phyloP scores from a whole-genome alignment of 768 basidiomycete species.

The Tulasnella sp. region DNA sequence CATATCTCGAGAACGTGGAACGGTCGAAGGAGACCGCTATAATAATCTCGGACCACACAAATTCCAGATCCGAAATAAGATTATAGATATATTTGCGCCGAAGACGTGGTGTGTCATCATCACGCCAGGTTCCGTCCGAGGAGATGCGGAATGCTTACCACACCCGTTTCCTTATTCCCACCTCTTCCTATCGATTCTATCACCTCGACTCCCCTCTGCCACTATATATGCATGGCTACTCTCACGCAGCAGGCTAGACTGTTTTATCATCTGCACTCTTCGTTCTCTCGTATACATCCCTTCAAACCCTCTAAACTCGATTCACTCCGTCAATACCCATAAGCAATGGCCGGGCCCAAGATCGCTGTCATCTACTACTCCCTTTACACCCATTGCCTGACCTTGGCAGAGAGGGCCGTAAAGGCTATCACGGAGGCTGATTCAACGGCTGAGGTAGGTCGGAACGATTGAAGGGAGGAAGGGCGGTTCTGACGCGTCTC shows the following conservation, averaged over 20 bases:
- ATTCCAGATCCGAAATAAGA: neutral
- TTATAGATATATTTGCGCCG: neutral
- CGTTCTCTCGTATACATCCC: neutral
- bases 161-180: neutral
- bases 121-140: neutral
- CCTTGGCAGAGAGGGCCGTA: conserved; percentile 37
- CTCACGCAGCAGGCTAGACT: neutral
- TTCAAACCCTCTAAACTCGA: too few relatives aligned
- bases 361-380: conserved; percentile 34
- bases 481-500: neutral
- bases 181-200: neutral
- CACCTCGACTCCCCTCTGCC: neutral
- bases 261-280: neutral
- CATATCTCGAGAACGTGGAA: neutral
- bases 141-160: neutral
- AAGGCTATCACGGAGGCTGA: conserved; percentile 32
- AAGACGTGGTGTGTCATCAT: conserved; percentile 4
- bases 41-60: neutral
- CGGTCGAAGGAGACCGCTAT: neutral
- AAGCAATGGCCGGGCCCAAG: conserved; percentile 18
- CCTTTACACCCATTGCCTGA: conserved; percentile 40
- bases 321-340: neutral
- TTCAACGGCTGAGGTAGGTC: conserved; percentile 34
- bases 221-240: neutral
- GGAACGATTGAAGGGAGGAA: neutral